Percentiles rank a stretch among this genome's conserved stretches.
phyloP scores from a whole-genome alignment of 371 early-diverging fungal species.

The Phascolomyces articulosus region DNA sequence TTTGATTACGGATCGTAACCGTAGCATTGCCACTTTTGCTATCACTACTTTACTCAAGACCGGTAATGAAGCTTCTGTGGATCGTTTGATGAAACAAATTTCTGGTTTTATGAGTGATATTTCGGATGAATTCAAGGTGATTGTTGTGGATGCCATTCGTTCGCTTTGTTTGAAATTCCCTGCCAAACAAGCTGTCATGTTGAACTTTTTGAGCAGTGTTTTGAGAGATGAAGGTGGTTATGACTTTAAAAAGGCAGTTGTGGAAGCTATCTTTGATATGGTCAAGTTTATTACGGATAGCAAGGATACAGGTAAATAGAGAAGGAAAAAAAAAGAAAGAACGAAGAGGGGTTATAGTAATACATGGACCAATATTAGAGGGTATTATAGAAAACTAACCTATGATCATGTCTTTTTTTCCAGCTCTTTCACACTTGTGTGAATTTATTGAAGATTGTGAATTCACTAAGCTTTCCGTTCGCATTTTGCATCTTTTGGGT shows the following conservation, averaged over 20 bases:
- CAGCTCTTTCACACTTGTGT: slow-evolving; percentile 93
- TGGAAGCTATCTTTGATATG: slow-evolving; percentile 97
- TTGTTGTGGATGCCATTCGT: slow-evolving; percentile 97
- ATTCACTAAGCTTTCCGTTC: slow-evolving; percentile 94
- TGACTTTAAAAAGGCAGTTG: slow-evolving; percentile 94
- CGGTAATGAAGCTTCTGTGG: slow-evolving; percentile 96
- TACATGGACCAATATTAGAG: too few species aligned
- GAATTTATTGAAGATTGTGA: slow-evolving; percentile 99
- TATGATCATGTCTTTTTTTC: background rate
- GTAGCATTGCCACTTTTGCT: slow-evolving; percentile 97
- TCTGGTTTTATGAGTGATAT: slow-evolving; percentile 96
- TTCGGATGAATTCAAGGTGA: slow-evolving; percentile 97
- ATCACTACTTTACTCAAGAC: slow-evolving; percentile 98
- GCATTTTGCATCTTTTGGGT: slow-evolving; percentile 93
- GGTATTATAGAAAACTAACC: background rate
- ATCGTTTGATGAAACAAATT: slow-evolving; percentile 98
- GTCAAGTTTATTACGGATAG: slow-evolving; percentile 90
- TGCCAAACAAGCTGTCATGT: slow-evolving; percentile 90
- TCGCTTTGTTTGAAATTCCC: slow-evolving; percentile 97
- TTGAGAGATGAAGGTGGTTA: slow-evolving; percentile 98
- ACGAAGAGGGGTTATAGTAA: background rate
- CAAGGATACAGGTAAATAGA: slow-evolving; percentile 76
- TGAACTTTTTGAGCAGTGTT: slow-evolving; percentile 88
- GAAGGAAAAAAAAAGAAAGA: background rate
- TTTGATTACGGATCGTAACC: slow-evolving; percentile 94